Conservation (phyloP, 805 yeast species). For the Metschnikowia picachoensis region DNA sequence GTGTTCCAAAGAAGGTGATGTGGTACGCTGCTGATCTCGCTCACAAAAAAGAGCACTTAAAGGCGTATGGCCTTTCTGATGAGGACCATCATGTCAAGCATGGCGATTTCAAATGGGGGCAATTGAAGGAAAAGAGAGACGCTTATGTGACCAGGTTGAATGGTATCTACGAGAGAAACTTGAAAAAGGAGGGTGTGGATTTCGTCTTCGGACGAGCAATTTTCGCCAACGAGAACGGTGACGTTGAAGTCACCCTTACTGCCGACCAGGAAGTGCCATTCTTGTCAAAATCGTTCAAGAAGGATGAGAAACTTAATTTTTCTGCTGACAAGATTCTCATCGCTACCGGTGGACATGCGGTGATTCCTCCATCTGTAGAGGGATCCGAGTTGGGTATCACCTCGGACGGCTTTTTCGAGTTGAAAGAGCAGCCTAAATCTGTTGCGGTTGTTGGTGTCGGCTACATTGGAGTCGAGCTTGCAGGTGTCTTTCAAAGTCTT, state of each 20-base stretch:
- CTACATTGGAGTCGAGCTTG: conserved; percentile 91
- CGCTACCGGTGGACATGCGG: conserved; percentile 91
- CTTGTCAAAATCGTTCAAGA: conserved; percentile 29
- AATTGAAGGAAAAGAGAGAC: conserved; percentile 83
- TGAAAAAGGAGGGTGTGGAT: conserved; percentile 86
- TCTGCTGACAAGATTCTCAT: conserved; percentile 81
- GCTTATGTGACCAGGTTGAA: conserved; percentile 84
- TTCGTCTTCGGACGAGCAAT: conserved; percentile 82
- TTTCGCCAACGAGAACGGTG: conserved; percentile 58
- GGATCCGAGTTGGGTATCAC: conserved; percentile 83
- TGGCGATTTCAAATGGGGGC: conserved; percentile 73
- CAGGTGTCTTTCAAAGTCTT: conserved; percentile 89
- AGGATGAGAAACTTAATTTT: conserved; percentile 55
- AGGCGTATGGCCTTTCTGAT: conserved; percentile 75
- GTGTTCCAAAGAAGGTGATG: conserved; percentile 98
- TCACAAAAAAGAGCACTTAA: conserved; percentile 64
- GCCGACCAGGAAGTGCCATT: conserved; percentile 39
- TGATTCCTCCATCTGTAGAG: conserved; percentile 62
- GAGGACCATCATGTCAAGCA: conserved; percentile 44
- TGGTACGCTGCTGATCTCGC: conserved; percentile 97
- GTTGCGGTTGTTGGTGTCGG: conserved; percentile 98
- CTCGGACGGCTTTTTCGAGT: conserved; percentile 86
- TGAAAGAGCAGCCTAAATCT: conserved; percentile 78
- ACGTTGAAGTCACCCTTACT: conserved; percentile 66
- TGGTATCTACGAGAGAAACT: conserved; percentile 88